Evolutionary conservation across 164 flowering plant genomes (phyloP).

Genomic region (Vitis riparia): DNA sequence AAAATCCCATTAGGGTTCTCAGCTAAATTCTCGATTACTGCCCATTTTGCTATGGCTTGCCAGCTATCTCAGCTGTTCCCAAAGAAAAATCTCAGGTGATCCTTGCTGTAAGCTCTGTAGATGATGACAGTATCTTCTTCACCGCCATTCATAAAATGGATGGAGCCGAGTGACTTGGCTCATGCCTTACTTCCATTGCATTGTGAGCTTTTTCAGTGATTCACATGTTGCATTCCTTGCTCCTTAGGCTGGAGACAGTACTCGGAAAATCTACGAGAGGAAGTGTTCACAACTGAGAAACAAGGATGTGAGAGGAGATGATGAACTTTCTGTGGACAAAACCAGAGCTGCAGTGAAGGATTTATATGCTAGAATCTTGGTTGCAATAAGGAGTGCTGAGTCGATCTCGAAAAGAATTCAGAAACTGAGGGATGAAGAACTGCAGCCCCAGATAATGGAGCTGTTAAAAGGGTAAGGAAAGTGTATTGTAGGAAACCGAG

Average conservation of each 20-base stretch:
- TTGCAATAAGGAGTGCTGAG: conserved; percentile 82
- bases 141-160: no score
- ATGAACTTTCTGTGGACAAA: conserved; percentile 54
- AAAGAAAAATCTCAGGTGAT: no score
- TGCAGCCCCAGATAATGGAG: conserved; percentile 84
- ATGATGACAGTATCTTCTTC: no score
- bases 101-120: no score
- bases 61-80: no score
- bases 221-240: conserved; percentile 6
- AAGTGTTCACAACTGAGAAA: conserved; percentile 64
- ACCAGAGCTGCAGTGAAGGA: conserved; percentile 83
- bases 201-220: background rate
- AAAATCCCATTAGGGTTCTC: no score
- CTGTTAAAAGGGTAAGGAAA: conserved; percentile 75
- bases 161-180: no score
- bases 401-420: conserved; percentile 75
- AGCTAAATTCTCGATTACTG: no score
- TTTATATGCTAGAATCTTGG: conserved; percentile 75
- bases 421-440: conserved; percentile 83
- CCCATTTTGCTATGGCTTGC: no score
- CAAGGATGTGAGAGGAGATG: conserved; percentile 70
- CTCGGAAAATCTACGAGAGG: conserved; percentile 64
- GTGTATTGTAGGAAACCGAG: background rate
- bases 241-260: conserved; percentile 74
- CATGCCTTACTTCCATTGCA: no score